Evolutionary conservation across 768 basidiomycete genomes (phyloP), one percentile per base, ranked within the genome.

Genomic region (Leccinum disarticulatum): DNA sequence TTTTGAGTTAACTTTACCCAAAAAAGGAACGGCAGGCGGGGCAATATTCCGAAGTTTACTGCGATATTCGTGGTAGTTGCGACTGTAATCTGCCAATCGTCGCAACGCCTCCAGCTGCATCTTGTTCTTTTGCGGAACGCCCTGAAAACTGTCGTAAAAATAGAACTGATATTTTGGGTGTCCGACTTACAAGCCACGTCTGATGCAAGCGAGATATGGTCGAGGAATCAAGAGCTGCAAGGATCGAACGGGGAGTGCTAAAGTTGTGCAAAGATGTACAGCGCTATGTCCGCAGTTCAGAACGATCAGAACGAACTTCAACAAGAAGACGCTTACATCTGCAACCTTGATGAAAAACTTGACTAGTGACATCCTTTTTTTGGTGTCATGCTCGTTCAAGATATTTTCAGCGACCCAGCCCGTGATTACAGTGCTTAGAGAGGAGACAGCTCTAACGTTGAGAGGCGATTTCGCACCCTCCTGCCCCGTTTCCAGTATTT

Each of bases 341-440:
- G 91, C 89, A 54, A 97, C 81, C 76, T 96, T 96, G 81, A 97
- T 88, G 70, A 93, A 96, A 74, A 92, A 95, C 74, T 95, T 95
- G 68, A 96, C 81, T 62, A 95, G 69, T 8, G 70, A 59, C 27
- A 87, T 88, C 61, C 95, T 79, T 75, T 87, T 91, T 81, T 93
- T 95, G 65, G 87, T 83, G 74, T 98, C 96, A 55, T 80, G 82
- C 76, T 99, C 96, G 66, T 87, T 87, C 52, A 99, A 76, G 61
- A 99, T 95, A 67, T 89, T 88, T 76, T 98, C 96, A 9, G 95
- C 90, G 31, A 98, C 91, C 92, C 94, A 96, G 4, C 95, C 95
- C 1, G 95, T 98, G 65, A 98, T 88, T 56, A 88, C 85, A 14
- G 95, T 98, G 70, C 93, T 96, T 70, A 98, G 76, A 6, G 90